Conservation (phyloP, 768 basidiomycete genomes). For the Cantharellus anzutake region DNA sequence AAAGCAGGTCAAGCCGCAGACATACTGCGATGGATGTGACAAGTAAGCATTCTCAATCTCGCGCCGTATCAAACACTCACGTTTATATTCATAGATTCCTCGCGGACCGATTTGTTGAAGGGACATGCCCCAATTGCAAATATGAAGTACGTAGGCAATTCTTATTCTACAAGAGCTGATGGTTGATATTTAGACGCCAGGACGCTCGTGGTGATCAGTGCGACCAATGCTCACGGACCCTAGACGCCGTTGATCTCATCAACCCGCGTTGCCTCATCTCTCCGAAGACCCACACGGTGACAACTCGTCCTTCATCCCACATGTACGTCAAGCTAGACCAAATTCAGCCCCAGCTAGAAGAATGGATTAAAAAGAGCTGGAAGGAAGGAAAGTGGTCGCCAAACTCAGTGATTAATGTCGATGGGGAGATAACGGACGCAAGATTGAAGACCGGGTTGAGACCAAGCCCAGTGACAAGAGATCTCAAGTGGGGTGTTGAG, state of each 20-base stretch:
- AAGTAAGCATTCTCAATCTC: constrained; percentile 30
- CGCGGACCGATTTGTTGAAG: constrained; percentile 94
- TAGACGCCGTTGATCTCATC: constrained; percentile 84
- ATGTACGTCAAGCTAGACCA: constrained; percentile 80
- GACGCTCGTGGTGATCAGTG: constrained; percentile 98
- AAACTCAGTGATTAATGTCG: constrained; percentile 75
- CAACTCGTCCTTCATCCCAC: constrained; percentile 62
- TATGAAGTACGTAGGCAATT: constrained; percentile 38
- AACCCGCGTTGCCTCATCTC: constrained; percentile 79
- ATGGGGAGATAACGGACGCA: constrained; percentile 78
- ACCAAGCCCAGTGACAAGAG: constrained; percentile 83
- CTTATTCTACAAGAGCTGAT: not conserved
- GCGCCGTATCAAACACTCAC: not conserved
- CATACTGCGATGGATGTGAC: constrained; percentile 81
- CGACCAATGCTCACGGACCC: constrained; percentile 78
- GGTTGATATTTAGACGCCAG: constrained; percentile 18
- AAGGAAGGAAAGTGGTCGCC: constrained; percentile 79
- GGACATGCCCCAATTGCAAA: constrained; percentile 87
- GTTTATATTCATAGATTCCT: constrained; percentile 40
- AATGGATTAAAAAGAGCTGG: constrained; percentile 70
- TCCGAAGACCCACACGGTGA: constrained; percentile 58
- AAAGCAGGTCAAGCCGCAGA: constrained; percentile 78
- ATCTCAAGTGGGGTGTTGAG: constrained; percentile 90
- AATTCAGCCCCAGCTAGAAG: constrained; percentile 65
- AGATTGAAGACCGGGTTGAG: constrained; percentile 69